phyloP scores from a whole-genome alignment of 768 basidiomycete genomes.

The Cystobasidium tubakii region DNA sequence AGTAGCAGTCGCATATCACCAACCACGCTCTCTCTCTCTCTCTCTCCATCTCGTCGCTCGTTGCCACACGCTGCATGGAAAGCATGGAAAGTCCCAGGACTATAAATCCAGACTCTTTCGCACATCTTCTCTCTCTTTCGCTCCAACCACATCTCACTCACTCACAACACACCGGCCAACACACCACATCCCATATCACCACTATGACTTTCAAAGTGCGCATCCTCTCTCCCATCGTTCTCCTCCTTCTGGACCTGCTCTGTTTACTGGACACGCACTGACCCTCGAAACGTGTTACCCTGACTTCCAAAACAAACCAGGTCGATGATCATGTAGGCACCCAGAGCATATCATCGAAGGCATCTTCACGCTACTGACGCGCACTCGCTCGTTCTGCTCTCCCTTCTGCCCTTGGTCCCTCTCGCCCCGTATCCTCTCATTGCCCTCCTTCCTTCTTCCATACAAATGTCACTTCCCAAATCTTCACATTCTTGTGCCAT shows the following conservation, averaged over 20 bases:
- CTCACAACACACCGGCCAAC: not conserved
- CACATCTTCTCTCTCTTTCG: conserved; percentile 3
- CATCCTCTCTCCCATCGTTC: not conserved
- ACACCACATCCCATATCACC: too few relatives aligned
- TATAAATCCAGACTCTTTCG: not conserved
- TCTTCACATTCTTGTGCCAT: too few relatives aligned
- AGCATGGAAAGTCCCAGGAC: too few relatives aligned
- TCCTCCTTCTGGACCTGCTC: not conserved
- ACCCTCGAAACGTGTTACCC: too few relatives aligned
- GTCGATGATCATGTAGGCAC: conserved; percentile 8
- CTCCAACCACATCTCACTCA: not conserved
- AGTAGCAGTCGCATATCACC: too few relatives aligned
- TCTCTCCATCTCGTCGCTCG: not conserved
- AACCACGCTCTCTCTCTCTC: not conserved
- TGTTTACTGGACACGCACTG: too few relatives aligned
- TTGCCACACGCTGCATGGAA: too few relatives aligned
- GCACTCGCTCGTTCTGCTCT: not conserved
- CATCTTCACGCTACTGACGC: too few relatives aligned
- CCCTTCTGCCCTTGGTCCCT: not conserved
- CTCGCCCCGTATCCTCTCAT: not conserved
- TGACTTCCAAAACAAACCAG: conserved; percentile 10
- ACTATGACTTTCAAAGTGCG: conserved; percentile 4
- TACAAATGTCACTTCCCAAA: too few relatives aligned
- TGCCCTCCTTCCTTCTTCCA: not conserved
- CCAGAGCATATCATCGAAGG: too few relatives aligned